Percentiles rank a stretch among this genome's conserved stretches.
phyloP scores from a whole-genome alignment of 208 protist species.

The Zelonia costaricensis region DNA sequence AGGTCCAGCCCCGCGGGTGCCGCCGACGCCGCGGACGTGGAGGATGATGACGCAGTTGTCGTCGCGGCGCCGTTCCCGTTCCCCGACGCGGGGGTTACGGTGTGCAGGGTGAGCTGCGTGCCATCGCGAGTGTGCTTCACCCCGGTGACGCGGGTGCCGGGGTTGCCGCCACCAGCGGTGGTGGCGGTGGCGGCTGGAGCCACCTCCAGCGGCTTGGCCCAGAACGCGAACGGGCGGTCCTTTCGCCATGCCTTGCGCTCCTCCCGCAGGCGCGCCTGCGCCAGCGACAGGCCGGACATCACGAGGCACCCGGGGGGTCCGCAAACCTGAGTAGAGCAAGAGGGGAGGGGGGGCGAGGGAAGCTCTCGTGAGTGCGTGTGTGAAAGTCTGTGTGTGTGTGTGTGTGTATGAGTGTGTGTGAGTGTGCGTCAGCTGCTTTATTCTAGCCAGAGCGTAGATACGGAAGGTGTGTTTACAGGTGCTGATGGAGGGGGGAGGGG shows the following conservation, averaged over 20 bases:
- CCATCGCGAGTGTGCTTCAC: conserved; percentile 17
- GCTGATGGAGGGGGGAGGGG: no score
- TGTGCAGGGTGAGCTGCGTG: conserved; percentile 5
- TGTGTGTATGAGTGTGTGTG: background rate
- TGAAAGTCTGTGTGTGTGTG: conserved; percentile 4
- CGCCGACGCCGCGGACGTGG: conserved; percentile 2
- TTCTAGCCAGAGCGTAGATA: background rate
- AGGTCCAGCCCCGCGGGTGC: conserved; percentile 88
- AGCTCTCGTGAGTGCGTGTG: background rate
- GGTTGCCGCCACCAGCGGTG: no score
- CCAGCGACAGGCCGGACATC: conserved; percentile 83
- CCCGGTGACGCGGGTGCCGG: background rate
- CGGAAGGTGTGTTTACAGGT: background rate
- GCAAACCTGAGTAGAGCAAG: no score
- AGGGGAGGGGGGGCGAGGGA: no score
- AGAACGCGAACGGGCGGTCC: conserved; percentile 88
- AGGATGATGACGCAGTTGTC: conserved; percentile 11
- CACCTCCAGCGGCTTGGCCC: conserved; percentile 73
- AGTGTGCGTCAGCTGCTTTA: background rate
- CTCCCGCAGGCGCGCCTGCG: conserved; percentile 81
- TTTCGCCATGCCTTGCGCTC: conserved; percentile 88
- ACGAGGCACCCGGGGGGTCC: no score
- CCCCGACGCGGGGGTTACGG: background rate
- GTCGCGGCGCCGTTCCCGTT: background rate
- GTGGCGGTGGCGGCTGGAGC: background rate